Base-by-base conservation (phyloP, 2,329 filamentous ascomycete genomes). In the Thielaviopsis ethacetica region DNA sequence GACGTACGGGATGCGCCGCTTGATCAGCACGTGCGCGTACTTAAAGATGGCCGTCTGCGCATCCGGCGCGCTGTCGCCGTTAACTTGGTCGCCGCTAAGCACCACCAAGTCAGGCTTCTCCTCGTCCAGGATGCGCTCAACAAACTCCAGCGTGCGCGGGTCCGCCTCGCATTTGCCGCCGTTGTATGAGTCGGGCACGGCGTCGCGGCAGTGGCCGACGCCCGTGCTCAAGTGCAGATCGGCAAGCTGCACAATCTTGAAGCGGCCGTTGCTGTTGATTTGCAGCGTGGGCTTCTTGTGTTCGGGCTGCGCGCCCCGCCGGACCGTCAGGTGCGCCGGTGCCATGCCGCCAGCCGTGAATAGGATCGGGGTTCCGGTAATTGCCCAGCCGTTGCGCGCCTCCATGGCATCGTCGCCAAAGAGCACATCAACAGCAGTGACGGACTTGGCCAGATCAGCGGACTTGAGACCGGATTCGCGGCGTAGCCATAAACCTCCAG, bases 191-290 rank as follows among this genome's bases (percentile, higher is more conserved):
- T 82, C 79, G 0, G 91, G 91, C 64, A 91, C 78, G n/a, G 89
- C 82, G 65, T 98, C 90, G 63, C 93, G 83, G 68, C 93, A 98
- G 52, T 73, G 72, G 10, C 93, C 93, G 5, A 91, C 77, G 10
- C 91, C 93, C 2, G 93, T 98, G 67, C 89, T 91, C 59, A 98
- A 73, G 71, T 98, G 93, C 62, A 97, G 73, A 72, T 98, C 93
- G n/a, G 90, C 86, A 59, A 95, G 76, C 71, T 98, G 93, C 79
- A 98, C 83, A 63, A 98, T 95, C 75, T 97, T 97, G 75, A 97
- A 97, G 65, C 86, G 89, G 30, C 91, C 93, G 68, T 93, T 89
- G 62, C 94, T 89, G 51, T 82, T 80, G 63, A 98, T 88, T 61
- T 87, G 82, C 12, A 85, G 87, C 47, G 82, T 75, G 0, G 87